A percentile compares a stretch with the other conserved stretches of the same genome.
These are phyloP conservation scores for Suillus bovinus DNA, from an alignment of 768 basidiomycete genomes.

Conservation along the genomic window DNA sequence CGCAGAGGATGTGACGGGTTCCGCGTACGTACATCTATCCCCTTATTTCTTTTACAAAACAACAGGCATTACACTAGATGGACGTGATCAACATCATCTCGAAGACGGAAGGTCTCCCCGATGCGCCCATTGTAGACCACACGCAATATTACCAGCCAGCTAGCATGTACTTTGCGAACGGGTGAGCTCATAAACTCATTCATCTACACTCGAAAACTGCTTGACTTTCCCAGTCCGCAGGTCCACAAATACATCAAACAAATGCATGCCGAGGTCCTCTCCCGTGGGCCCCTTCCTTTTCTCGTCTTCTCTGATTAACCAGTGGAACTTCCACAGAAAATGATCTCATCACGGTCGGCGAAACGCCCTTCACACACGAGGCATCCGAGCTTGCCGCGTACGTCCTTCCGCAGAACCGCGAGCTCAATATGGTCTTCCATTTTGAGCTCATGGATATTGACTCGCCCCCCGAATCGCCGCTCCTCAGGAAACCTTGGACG, in stretches of 20 bases:
- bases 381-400: slow-evolving; percentile 53
- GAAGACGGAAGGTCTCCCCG: slow-evolving; percentile 62
- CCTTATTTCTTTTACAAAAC: background rate
- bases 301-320: background rate
- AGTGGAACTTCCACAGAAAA: slow-evolving; percentile 38
- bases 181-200: slow-evolving; percentile 44
- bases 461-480: slow-evolving; percentile 41
- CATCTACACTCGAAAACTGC: slow-evolving; percentile 6
- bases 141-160: slow-evolving; percentile 54
- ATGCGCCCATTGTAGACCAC: slow-evolving; percentile 58
- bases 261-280: slow-evolving; percentile 63
- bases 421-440: slow-evolving; percentile 66
- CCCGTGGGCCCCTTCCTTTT: slow-evolving; percentile 36
- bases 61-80: slow-evolving; percentile 43
- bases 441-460: slow-evolving; percentile 66
- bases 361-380: slow-evolving; percentile 59
- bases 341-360: slow-evolving; percentile 66
- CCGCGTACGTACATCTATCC: slow-evolving; percentile 45
- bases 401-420: slow-evolving; percentile 55
- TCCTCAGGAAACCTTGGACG: slow-evolving; percentile 49
- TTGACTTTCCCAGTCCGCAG: slow-evolving; percentile 45
- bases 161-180: slow-evolving; percentile 56
- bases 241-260: slow-evolving; percentile 69
- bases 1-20: slow-evolving; percentile 76
- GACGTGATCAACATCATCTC: slow-evolving; percentile 72